phyloP scores from a whole-genome alignment of 768 basidiomycete species.

The Gymnopilus junonius region DNA sequence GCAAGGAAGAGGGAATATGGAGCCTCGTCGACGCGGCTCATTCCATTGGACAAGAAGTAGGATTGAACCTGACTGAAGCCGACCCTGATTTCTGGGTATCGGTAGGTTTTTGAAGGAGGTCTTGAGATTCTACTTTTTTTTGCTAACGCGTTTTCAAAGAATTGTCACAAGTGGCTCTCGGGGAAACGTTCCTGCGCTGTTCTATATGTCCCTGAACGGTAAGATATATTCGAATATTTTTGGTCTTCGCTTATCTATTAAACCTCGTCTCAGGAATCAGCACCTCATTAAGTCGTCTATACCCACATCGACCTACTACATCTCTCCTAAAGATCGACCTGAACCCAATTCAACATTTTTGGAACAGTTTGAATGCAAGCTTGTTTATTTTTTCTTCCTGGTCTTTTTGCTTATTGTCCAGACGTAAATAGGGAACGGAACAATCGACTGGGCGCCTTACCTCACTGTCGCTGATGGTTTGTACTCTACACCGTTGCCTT shows the following conservation, averaged over 20 bases:
- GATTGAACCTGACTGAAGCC: conserved; percentile 58
- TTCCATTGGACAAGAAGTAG: conserved; percentile 75
- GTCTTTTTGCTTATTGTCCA: not conserved
- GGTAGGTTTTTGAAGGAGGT: conserved; percentile 39
- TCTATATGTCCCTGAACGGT: conserved; percentile 73
- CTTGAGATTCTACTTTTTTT: not conserved
- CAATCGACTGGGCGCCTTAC: conserved; percentile 57
- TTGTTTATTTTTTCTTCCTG: not conserved
- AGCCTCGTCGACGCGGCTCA: conserved; percentile 85
- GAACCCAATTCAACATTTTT: conserved; percentile 43
- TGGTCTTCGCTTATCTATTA: conserved; percentile 4
- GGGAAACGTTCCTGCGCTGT: conserved; percentile 69
- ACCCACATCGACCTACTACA: conserved; percentile 58
- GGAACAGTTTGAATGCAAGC: conserved; percentile 54
- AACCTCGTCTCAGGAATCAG: conserved; percentile 54
- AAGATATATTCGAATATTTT: too few relatives aligned
- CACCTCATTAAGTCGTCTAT: conserved; percentile 62
- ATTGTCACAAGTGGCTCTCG: conserved; percentile 87
- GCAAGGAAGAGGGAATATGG: conserved; percentile 63
- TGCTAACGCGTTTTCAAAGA: conserved; percentile 41
- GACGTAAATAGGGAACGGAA: conserved; percentile 66
- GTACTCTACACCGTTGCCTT: not conserved
- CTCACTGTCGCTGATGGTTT: conserved; percentile 60
- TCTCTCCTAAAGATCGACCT: conserved; percentile 45
- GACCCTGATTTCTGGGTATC: conserved; percentile 83